These are phyloP conservation scores for Pterocarpus macrocarpus DNA, from an alignment of 306 rosid species.

Conservation along the genomic window DNA sequence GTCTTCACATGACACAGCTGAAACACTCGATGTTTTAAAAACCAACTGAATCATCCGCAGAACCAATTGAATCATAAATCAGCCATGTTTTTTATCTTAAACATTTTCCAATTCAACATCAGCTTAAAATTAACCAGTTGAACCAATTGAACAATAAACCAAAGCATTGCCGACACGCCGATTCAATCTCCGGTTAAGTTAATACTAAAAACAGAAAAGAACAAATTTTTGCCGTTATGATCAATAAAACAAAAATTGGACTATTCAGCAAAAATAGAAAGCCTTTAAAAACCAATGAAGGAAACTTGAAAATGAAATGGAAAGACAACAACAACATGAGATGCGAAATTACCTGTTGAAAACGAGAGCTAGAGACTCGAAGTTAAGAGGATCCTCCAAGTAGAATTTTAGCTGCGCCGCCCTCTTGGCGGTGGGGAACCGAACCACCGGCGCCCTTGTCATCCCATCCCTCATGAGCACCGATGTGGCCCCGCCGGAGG, in stretches of 20 bases:
- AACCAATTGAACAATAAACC: not conserved
- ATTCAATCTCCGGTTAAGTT: not conserved
- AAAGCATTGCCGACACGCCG: not conserved
- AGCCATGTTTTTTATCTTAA: not conserved
- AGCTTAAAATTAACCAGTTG: not conserved
- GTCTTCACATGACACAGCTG: not conserved
- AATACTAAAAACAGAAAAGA: not conserved
- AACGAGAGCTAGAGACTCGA: slow-evolving; percentile 61
- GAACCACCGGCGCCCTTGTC: slow-evolving; percentile 91
- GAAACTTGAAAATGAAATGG: too few relatives aligned
- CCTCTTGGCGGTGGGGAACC: slow-evolving; percentile 73
- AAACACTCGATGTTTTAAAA: not conserved
- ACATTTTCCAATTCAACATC: not conserved
- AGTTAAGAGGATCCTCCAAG: slow-evolving; percentile 74
- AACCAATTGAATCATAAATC: not conserved
- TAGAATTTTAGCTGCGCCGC: slow-evolving; percentile 83
- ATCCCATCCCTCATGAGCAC: slow-evolving; percentile 75
- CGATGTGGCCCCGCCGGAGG: slow-evolving; percentile 78
- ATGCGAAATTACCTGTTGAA: slow-evolving; percentile 66
- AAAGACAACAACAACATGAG: not conserved
- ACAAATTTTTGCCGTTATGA: not conserved
- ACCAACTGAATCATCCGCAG: not conserved
- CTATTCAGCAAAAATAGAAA: not conserved
- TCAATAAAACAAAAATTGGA: not conserved
- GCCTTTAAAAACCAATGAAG: not conserved